Base-by-base conservation (phyloP, 225 moss, liverwort and hornwort genomes). In the Lunularia cruciata region DNA sequence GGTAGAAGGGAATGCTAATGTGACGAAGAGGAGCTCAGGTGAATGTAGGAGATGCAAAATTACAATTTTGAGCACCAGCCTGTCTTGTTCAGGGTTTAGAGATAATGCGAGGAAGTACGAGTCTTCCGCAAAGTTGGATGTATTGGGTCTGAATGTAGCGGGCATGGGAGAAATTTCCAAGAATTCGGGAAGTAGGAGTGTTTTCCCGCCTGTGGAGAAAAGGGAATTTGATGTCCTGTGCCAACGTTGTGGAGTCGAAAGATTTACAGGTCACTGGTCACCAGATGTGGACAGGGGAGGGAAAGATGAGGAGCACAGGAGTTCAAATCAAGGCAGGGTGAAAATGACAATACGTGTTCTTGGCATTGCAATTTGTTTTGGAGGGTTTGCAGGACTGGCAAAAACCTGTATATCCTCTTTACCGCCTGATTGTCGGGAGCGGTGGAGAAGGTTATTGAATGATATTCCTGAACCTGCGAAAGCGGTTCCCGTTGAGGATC, bases 301-400 rank as follows among this genome's bases (percentile, higher is more conserved):
- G 1, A 40, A 37, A 10, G 52, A n/a, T 4, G 55, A 75, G 14
- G 20, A 58, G 30, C 48, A 42, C 19, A 2, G 27, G 43, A 67
- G 19, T 30, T 2, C 18, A 14, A 54, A 37, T 22, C n/a, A 49
- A 8, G 22, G 13, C 18, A 60, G 28, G 43, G 3, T 66, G 7
- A 76, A 71, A 35, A 57, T 90, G 51, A 79, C 87, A 1, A 42
- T 84, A 30, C 85, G 80, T 57, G 60, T 46, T 58, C 75, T 98
- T 72, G 96, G 87, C 47, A 32, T 92, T 56, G 90, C 85, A 15
- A 53, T 87, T 60, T 73, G 89, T 76, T 98, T 90, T 45, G 96
- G 92, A 77, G 96, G 96, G 26, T 20, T 82, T 37, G 87, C 77
- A 8, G 87, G 80, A 23, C 35, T 85, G 16, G 19, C 67, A 25